phyloP scores from a whole-genome alignment of 2,329 filamentous ascomycete species.

The Kalmusia sp. region DNA sequence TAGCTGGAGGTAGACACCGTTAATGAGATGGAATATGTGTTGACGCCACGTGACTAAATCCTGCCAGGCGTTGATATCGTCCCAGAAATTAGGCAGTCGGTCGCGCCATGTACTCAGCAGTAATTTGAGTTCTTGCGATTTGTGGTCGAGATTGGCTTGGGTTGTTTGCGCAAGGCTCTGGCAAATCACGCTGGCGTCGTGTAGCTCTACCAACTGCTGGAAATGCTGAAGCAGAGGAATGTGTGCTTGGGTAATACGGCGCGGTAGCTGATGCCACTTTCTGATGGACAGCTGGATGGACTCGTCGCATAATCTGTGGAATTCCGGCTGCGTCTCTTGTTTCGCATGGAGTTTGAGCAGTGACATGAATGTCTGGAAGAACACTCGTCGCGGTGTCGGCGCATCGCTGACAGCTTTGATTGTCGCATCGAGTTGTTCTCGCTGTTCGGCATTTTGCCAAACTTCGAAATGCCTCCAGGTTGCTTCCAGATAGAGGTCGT shows the following conservation, averaged over 20 bases:
- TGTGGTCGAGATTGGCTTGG: constrained; percentile 84
- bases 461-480: constrained; percentile 96
- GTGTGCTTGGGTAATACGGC: constrained; percentile 91
- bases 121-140: constrained; percentile 94
- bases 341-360: constrained; percentile 93
- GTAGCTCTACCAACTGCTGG: constrained; percentile 95
- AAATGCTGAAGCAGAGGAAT: constrained; percentile 96
- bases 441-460: constrained; percentile 86
- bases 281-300: constrained; percentile 96
- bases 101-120: constrained; percentile 95
- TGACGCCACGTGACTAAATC: constrained; percentile 99
- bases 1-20: constrained; percentile 86
- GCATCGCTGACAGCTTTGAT: constrained; percentile 99
- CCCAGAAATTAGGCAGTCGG: constrained; percentile 95
- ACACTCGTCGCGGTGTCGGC: constrained; percentile 88
- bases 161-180: constrained; percentile 87
- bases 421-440: constrained; percentile 87
- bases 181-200: constrained; percentile 97
- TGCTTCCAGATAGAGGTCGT: constrained; percentile 92
- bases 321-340: constrained; percentile 79
- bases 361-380: constrained; percentile 99
- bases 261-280: constrained; percentile 98
- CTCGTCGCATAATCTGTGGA: constrained; percentile 91
- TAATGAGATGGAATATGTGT: constrained; percentile 98
- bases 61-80: constrained; percentile 99